Base-by-base conservation (phyloP, 2,329 filamentous ascomycete species). In the Diplodia sapinea region DNA sequence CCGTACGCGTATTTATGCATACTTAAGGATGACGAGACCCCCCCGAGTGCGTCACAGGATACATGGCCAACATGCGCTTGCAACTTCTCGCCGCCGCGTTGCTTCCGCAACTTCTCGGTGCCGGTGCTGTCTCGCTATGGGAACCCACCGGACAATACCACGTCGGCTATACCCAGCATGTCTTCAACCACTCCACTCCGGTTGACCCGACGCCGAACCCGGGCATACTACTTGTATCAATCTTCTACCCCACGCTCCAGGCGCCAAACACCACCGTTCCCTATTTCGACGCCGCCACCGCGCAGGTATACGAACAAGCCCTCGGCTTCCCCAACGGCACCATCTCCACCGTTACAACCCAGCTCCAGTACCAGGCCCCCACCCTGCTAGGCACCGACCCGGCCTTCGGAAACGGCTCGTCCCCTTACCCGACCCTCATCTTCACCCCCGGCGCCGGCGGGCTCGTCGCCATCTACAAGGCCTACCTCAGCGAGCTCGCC, bases 211-310 rank as follows among this genome's bases (percentile, higher is more conserved):
- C 72, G 2, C 68, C 70, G 2, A 69, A 72, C 7, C 40, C 59
- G 2, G 73, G 72, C 23, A 64, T 70, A 17, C 63, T 75, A 9
- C 68, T 75, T 1, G 68, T 70, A 8, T 73, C 72, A 12, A 70
- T 75, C 13, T 74, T 74, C 69, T 75, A 75, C 38, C 73, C 74
- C 1, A 75, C 74, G 0, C 59, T 68, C 8, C 64, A 70, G 0
- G 49, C 69, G 1, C 71, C 71, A 1, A 51, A 50, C 29, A 69
- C 64, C 29, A 70, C 72, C 12, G 70, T 66, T 7, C 66, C 71
- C 9, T 74, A 75, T 61, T 59, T 74, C 15, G 72, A 74, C 57
- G 65, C 71, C 23, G 73, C 66, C 12, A 72, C 61, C 1, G 73
- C 73, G 6, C 36, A 38, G 2, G 59, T 73, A 13, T 72, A 70